phyloP scores from a whole-genome alignment of 176 grass and related monocot species.

The Neostapfia colusana region DNA sequence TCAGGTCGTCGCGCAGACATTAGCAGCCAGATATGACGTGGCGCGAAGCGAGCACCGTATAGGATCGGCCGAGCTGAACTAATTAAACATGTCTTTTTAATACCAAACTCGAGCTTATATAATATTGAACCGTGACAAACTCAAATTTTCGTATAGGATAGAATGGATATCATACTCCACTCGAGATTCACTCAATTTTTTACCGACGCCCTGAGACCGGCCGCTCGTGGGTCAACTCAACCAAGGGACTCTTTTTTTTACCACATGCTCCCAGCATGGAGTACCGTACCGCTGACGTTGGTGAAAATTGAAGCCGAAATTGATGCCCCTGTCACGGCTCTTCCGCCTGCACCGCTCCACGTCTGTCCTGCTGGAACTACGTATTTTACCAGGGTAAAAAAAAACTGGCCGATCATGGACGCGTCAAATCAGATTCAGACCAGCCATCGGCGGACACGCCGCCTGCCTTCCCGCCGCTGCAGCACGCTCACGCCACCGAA shows the following conservation, averaged over 20 bases:
- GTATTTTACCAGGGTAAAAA: constrained; percentile 22
- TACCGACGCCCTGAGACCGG: not conserved
- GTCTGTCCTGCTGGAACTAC: not conserved
- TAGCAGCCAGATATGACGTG: too few species aligned
- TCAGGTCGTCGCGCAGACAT: too few species aligned
- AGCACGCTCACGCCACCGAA: constrained; percentile 4
- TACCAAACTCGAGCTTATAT: too few species aligned
- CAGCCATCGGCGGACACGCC: not conserved
- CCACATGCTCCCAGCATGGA: not conserved
- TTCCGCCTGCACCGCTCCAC: not conserved
- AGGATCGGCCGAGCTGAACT: too few species aligned
- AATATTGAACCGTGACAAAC: too few species aligned
- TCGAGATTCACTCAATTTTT: too few species aligned
- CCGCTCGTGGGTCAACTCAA: constrained; percentile 41
- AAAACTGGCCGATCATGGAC: not conserved
- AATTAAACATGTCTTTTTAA: too few species aligned
- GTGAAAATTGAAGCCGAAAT: not conserved
- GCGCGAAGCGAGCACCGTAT: too few species aligned
- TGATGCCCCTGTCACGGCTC: not conserved
- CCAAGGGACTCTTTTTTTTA: constrained; percentile 15
- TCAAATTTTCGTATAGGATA: too few species aligned
- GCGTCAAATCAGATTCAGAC: constrained; percentile 23
- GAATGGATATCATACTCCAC: too few species aligned
- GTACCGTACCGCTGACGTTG: not conserved
- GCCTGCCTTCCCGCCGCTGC: not conserved